phyloP scores from a whole-genome alignment of 306 rosid genomes.

The Cucurbita ficifolia region DNA sequence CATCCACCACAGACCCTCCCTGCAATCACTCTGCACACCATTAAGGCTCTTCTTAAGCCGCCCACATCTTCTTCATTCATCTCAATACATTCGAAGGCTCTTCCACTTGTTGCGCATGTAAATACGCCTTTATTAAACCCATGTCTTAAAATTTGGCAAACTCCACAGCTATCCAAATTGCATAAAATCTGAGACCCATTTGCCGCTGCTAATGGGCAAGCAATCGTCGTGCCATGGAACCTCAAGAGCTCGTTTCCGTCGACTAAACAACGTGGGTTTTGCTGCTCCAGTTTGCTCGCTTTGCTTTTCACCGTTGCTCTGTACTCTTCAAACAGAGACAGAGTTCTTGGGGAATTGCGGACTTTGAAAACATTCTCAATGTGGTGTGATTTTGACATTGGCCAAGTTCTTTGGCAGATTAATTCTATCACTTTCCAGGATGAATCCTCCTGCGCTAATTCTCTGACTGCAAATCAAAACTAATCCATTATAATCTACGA shows the following conservation, averaged over 20 bases:
- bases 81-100: conserved; percentile 26
- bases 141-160: conserved; percentile 36
- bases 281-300: conserved; percentile 19
- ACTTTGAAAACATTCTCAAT: conserved; percentile 40
- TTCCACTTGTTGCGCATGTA: conserved; percentile 28
- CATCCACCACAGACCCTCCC: conserved; percentile 18
- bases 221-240: conserved; percentile 46
- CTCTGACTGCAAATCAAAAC: conserved; percentile 22
- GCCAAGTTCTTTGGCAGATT: conserved; percentile 28
- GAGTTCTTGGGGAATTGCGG: conserved; percentile 21
- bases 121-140: conserved; percentile 30
- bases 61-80: neutral
- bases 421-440: conserved; percentile 34
- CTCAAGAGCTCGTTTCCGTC: conserved; percentile 62
- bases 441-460: conserved; percentile 28
- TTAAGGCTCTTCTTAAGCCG: conserved; percentile 23
- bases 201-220: conserved; percentile 39
- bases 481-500: neutral
- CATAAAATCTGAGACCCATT: conserved; percentile 24
- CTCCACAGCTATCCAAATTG: conserved; percentile 25
- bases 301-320: conserved; percentile 37
- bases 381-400: conserved; percentile 7
- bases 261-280: conserved; percentile 41
- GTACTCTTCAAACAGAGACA: conserved; percentile 36
- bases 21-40: conserved; percentile 58